Evolutionary conservation across 108 stramenopile species (phyloP).

Genomic region (Cyclotella baltica): DNA sequence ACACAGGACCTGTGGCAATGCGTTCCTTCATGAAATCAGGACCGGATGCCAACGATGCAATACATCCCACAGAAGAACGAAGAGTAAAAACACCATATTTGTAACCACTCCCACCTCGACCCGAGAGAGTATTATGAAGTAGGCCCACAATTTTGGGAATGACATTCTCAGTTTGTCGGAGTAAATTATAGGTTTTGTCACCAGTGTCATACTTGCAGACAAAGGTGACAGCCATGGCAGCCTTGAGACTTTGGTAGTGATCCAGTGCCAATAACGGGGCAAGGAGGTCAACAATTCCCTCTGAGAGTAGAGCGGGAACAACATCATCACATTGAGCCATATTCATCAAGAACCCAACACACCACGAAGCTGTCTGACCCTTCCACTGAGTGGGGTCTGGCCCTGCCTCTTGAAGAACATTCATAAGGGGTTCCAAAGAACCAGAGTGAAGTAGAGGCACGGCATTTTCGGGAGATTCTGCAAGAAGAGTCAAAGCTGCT

Average conservation of each 20-base stretch:
- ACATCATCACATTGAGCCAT: constrained; percentile 92
- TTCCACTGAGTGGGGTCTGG: constrained; percentile 93
- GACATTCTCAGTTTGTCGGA: constrained; percentile 91
- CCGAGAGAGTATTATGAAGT: constrained; percentile 90
- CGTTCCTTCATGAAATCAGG: constrained; percentile 94
- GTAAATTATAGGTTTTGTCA: constrained; percentile 88
- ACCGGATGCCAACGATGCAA: constrained; percentile 86
- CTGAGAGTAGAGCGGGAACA: constrained; percentile 81
- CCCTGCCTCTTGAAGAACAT: constrained; percentile 89
- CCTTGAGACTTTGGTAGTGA: constrained; percentile 93
- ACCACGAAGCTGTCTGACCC: constrained; percentile 93
- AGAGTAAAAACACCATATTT: constrained; percentile 94
- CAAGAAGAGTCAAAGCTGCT: constrained; percentile 86
- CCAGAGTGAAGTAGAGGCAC: constrained; percentile 84
- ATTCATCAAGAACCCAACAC: constrained; percentile 94
- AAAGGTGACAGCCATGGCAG: constrained; percentile 93
- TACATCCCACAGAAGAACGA: constrained; percentile 89
- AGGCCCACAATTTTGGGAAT: constrained; percentile 90
- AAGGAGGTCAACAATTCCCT: constrained; percentile 89
- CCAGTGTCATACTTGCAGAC: constrained; percentile 90
- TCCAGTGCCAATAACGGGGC: constrained; percentile 87
- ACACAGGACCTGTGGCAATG: constrained; percentile 86
- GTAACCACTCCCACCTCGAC: constrained; percentile 90
- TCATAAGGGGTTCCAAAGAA: constrained; percentile 85
- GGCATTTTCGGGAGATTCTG: constrained; percentile 88